Percentiles rank a stretch among this genome's conserved stretches.
Conservation (phyloP, 176 grass and related monocot species). For the Paspalum notatum region DNA sequence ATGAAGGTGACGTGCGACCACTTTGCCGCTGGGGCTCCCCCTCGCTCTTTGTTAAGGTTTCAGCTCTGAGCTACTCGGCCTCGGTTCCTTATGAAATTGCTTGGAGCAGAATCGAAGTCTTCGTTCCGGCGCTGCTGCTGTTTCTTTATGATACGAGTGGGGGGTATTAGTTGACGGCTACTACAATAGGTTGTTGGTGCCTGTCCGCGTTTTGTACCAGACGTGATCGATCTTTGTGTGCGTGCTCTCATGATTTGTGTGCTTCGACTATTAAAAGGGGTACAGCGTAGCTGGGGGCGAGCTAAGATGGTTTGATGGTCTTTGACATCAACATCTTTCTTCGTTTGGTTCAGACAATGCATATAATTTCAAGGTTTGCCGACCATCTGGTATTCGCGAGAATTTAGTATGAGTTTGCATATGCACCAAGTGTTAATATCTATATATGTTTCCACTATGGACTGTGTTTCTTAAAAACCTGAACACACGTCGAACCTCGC, state of each 20-base stretch:
- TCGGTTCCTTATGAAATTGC: conserved; percentile 19
- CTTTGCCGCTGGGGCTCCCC: conserved; percentile 47
- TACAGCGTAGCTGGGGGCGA: conserved; percentile 26
- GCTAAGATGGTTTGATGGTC: conserved; percentile 2
- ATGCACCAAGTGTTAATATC: too few relatives aligned
- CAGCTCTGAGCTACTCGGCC: conserved; percentile 1
- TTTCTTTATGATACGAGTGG: not conserved
- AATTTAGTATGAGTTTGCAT: too few relatives aligned
- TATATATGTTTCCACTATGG: not conserved
- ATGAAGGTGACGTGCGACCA: conserved; percentile 64
- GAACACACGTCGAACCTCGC: not conserved
- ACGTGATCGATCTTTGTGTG: conserved; percentile 20
- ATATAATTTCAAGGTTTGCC: too few relatives aligned
- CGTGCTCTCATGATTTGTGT: conserved; percentile 40
- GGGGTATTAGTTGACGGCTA: conserved; percentile 16
- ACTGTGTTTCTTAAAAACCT: not conserved
- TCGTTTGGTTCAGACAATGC: too few relatives aligned
- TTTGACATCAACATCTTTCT: not conserved
- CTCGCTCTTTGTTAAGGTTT: not conserved
- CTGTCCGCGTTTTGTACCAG: conserved; percentile 12
- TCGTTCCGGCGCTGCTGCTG: not conserved
- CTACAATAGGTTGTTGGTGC: not conserved
- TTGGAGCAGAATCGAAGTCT: conserved; percentile 48
- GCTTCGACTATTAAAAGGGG: not conserved
- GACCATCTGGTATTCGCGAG: too few relatives aligned